These are phyloP conservation scores for Biscogniauxia sp. DNA, from an alignment of 2,329 filamentous ascomycete genomes.

Conservation along the genomic window DNA sequence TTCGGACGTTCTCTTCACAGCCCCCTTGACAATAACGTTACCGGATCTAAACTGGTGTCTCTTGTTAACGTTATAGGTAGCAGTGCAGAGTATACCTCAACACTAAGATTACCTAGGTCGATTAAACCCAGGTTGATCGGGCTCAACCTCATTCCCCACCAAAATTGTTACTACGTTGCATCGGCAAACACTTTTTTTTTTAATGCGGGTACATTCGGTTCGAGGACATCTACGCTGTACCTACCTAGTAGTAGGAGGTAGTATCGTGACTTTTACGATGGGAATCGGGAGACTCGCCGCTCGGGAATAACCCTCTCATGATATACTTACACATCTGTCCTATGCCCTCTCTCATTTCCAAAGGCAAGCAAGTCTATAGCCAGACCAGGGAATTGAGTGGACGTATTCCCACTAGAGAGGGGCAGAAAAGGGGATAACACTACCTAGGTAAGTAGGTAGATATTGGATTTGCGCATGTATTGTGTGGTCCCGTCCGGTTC, in stretches of 20 bases:
- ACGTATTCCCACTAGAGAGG: not conserved
- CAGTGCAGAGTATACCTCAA: not conserved
- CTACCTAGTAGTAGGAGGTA: too few relatives aligned
- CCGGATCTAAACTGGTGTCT: not conserved
- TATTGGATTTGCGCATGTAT: not conserved
- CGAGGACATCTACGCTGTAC: not conserved
- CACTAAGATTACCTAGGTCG: too few relatives aligned
- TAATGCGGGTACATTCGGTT: not conserved
- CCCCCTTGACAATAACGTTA: not conserved
- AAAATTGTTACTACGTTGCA: not conserved
- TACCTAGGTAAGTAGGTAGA: too few relatives aligned
- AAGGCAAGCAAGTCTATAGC: not conserved
- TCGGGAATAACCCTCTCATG: not conserved
- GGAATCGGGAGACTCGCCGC: not conserved
- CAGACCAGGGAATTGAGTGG: not conserved
- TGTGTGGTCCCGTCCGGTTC: too few relatives aligned
- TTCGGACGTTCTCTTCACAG: not conserved
- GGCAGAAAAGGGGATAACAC: not conserved
- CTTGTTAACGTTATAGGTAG: not conserved
- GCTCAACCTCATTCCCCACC: not conserved
- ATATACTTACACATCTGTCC: not conserved
- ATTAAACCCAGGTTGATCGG: not conserved
- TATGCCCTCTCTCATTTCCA: too few relatives aligned
- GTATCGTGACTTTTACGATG: not conserved
- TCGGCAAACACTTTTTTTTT: not conserved